Evolutionary conservation across 2,329 filamentous ascomycete species (phyloP), one percentile per base, ranked within the genome.

Genomic region (Hypoxylon sp.): DNA sequence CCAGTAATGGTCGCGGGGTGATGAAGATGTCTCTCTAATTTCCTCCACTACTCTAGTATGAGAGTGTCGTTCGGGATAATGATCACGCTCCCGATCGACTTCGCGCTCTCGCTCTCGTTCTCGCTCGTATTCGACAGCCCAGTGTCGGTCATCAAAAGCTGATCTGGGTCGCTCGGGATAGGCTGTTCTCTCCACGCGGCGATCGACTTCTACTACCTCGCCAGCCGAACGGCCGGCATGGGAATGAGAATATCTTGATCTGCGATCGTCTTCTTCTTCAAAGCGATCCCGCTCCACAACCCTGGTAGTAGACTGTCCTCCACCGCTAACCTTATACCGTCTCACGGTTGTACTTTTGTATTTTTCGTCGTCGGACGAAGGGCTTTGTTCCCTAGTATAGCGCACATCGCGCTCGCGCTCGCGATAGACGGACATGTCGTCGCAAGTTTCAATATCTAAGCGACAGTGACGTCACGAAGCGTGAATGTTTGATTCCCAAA

Each of bases 101-200:
- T 79, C 77, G 17, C 76, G 74, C 17, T 78, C 77, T 29, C 75
- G 74, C 58, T 79, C 76, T 22, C 76, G 74, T 17, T 78, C 77
- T 29, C 75, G 74, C 58, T 79, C 76, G 24, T 77, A 77, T 39
- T 77, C 75, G 37, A 76, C 67, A 22, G 72, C 73, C 51, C 63
- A 70, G 26, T 71, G 68, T 60, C 73, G 73, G 51, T 77, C 74
- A 24, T 87, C 86, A 64, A 83, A 80, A 50, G 82, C 81, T n/a
- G 86, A 88, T 63, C 84, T 83, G 24, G 86, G 84, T 9, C 85
- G 82, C 60, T 87, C 85, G 37, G 83, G 83, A 33, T 81, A 78
- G 48, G 83, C 81, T 37, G 78, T 77, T 52, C 77, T 78, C 59
- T 82, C 80, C 53, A 74, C 70, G 35, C 82, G 83, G 66, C 83